phyloP scores from a whole-genome alignment of 768 basidiomycete genomes.

The Cyclocybe aegerita region DNA sequence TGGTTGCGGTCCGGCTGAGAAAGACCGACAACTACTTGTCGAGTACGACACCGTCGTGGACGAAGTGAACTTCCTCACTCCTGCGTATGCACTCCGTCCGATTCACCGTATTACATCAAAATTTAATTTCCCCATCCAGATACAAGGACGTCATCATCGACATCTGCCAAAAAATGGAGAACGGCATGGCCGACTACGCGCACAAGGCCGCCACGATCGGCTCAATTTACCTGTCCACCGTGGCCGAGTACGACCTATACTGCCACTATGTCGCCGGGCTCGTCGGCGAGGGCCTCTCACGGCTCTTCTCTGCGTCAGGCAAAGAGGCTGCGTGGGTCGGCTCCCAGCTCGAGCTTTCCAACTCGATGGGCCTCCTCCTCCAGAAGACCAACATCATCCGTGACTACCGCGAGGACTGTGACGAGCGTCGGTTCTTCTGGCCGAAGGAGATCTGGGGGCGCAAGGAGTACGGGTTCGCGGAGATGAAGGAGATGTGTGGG shows the following conservation, averaged over 20 bases:
- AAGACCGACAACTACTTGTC: conserved; percentile 81
- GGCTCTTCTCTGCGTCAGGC: conserved; percentile 81
- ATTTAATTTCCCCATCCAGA: conserved; percentile 29
- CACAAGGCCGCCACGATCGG: conserved; percentile 76
- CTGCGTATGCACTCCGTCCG: conserved; percentile 46
- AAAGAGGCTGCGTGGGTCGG: conserved; percentile 78
- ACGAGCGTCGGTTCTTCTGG: conserved; percentile 90
- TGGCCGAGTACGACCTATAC: conserved; percentile 93
- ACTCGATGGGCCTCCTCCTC: conserved; percentile 92
- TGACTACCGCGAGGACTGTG: conserved; percentile 89
- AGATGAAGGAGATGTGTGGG: conserved; percentile 64
- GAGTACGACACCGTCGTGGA: conserved; percentile 81
- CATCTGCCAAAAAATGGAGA: conserved; percentile 84
- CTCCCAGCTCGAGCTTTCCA: conserved; percentile 82
- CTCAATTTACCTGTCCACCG: conserved; percentile 66
- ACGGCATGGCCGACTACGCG: conserved; percentile 95
- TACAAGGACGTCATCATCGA: conserved; percentile 81
- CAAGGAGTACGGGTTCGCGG: conserved; percentile 60
- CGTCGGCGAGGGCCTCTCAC: conserved; percentile 92
- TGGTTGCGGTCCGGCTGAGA: conserved; percentile 82
- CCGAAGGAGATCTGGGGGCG: conserved; percentile 88
- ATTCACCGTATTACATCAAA: not conserved
- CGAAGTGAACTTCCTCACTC: conserved; percentile 70
- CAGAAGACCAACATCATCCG: conserved; percentile 99
- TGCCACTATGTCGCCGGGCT: conserved; percentile 99